Base-by-base conservation (phyloP, 164 flowering plant species). In the Taxillus chinensis region DNA sequence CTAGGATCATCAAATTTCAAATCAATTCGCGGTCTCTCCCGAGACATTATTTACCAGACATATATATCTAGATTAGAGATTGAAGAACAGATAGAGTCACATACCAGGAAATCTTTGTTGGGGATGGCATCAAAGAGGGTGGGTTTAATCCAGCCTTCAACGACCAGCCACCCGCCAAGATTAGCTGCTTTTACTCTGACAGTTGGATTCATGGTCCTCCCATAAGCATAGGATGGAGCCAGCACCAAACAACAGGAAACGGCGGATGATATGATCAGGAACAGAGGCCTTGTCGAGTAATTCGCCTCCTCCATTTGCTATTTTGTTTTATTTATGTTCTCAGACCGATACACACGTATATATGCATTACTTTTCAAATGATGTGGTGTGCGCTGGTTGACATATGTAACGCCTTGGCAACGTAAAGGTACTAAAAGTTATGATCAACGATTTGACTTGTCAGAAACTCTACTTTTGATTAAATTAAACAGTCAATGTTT, bases 91-190 rank as follows among this genome's bases (percentile, higher is more conserved):
- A 15, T 45, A 68, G 54, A 39, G 5, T 75, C 14, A 12, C 8
- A 4, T 51, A 51, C 82, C 82, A 76, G 40, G 14, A 76, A 74
- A 56, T 80, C 79, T 42, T 80, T 80, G 59, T 77, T 77, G 46
- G 76, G 75, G 48, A 80, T 77, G 70, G 68, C 77, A 67, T 77
- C 79, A 53, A 80, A 77, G 7, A 80, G 77, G 43, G 77, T 69
- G 39, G 81, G 81, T 12, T 63, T 62, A 37, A 80, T 80, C 81
- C 81, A 80, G 9, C 79, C 81, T 68, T 77, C 83, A 0, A 78
- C 70, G 11, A 77, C 79, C 1, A 80, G 70, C 83, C 81, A 80
- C 10, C 81, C 81, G 59, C 83, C 81, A 2, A 80, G 72, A 73
- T 80, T 80, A 12, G 74, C 83, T 5, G 81, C 79, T 69, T 63